phyloP scores from a whole-genome alignment of 768 basidiomycete genomes.

The Royoungia palumana region DNA sequence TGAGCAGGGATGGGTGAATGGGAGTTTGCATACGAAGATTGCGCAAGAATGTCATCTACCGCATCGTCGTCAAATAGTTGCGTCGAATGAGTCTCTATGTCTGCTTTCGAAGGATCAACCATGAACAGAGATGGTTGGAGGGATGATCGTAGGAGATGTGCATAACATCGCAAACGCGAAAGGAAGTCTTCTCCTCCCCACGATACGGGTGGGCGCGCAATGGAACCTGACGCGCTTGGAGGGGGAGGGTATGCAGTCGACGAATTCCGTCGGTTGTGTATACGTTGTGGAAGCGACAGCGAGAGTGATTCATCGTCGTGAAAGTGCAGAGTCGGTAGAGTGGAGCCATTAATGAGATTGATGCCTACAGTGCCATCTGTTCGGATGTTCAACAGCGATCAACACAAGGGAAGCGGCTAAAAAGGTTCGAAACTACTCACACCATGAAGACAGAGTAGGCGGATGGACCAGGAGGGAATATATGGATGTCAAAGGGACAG shows the following conservation, averaged over 20 bases:
- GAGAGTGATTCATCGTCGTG: slow-evolving; percentile 96
- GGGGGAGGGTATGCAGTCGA: slow-evolving; percentile 63
- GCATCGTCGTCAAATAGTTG: slow-evolving; percentile 83
- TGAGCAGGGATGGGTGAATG: slow-evolving; percentile 84
- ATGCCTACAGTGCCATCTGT: slow-evolving; percentile 85
- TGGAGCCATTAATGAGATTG: slow-evolving; percentile 82
- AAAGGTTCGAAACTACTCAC: slow-evolving; percentile 39
- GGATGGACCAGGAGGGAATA: slow-evolving; percentile 87
- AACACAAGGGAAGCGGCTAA: not conserved
- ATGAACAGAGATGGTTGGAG: slow-evolving; percentile 85
- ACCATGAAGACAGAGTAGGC: slow-evolving; percentile 82
- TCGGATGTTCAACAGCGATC: not conserved
- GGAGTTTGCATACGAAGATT: slow-evolving; percentile 72
- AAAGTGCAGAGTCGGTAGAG: slow-evolving; percentile 88
- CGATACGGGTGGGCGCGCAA: slow-evolving; percentile 43
- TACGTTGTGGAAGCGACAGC: slow-evolving; percentile 46
- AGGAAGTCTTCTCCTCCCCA: slow-evolving; percentile 92
- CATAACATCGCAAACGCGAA: slow-evolving; percentile 68
- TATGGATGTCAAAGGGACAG: slow-evolving; percentile 85
- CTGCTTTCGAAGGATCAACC: slow-evolving; percentile 88
- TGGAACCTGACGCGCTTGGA: slow-evolving; percentile 41
- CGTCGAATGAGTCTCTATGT: slow-evolving; percentile 87
- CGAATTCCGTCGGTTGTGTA: slow-evolving; percentile 33
- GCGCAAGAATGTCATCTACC: slow-evolving; percentile 81
- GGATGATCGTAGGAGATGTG: slow-evolving; percentile 79